phyloP scores from a whole-genome alignment of 768 basidiomycete genomes.

The Lactarius deliciosus region DNA sequence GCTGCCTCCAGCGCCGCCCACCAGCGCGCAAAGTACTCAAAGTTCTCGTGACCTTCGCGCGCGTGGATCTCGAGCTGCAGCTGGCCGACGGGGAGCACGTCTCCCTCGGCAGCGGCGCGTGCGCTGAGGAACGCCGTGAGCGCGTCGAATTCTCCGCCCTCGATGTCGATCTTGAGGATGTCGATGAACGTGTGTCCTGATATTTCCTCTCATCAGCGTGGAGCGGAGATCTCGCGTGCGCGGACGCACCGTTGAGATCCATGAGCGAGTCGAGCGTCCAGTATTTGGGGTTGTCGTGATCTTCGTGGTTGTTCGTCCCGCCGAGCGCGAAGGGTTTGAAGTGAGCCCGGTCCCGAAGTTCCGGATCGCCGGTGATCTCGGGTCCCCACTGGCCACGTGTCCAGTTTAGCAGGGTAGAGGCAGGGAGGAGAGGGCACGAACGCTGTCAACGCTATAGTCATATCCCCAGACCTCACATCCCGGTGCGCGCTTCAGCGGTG shows the following conservation, averaged over 20 bases:
- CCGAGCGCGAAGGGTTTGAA: slow-evolving; percentile 42
- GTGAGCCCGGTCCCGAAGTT: slow-evolving; percentile 37
- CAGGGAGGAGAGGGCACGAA: too few relatives aligned
- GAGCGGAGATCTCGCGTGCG: too few relatives aligned
- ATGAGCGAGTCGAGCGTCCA: slow-evolving; percentile 65
- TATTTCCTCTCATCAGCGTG: too few relatives aligned
- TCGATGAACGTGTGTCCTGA: slow-evolving; percentile 67
- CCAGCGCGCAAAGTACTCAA: slow-evolving; percentile 57
- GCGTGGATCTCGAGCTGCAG: slow-evolving; percentile 69
- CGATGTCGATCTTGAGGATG: slow-evolving; percentile 70
- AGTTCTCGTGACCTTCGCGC: slow-evolving; percentile 36
- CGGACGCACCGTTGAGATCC: slow-evolving; percentile 53
- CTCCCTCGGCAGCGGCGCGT: slow-evolving; percentile 27
- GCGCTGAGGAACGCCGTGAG: slow-evolving; percentile 47
- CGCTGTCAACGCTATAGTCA: too few relatives aligned
- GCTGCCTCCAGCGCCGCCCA: slow-evolving; percentile 56
- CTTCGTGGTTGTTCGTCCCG: slow-evolving; percentile 45
- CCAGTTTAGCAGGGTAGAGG: too few relatives aligned
- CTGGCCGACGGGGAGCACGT: slow-evolving; percentile 62
- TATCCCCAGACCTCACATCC: too few relatives aligned
- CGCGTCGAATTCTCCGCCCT: slow-evolving; percentile 65
- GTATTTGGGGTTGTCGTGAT: slow-evolving; percentile 47
- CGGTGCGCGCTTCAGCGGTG: too few relatives aligned
- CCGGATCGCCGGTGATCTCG: slow-evolving; percentile 38
- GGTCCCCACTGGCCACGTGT: slow-evolving; percentile 40